Conservation (phyloP, 2,329 filamentous ascomycete species). For the Aspergillus eucalypticola region DNA sequence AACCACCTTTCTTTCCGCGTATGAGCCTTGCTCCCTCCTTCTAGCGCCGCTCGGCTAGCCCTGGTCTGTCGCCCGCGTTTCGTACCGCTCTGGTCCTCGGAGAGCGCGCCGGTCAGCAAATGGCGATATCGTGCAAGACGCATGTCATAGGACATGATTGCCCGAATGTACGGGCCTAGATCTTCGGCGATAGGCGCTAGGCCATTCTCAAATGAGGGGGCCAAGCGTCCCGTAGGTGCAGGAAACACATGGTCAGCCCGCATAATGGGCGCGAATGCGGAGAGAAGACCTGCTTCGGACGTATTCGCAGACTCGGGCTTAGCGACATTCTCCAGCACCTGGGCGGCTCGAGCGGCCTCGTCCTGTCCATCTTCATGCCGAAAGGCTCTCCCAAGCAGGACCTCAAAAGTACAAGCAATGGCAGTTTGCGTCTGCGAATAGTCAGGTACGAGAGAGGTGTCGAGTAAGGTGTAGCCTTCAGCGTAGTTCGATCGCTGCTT, state of each 20-base stretch:
- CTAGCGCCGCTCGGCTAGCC: slow-evolving; percentile 72
- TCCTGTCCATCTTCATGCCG: slow-evolving; percentile 19
- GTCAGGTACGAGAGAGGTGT: slow-evolving; percentile 52
- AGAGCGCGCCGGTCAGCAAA: slow-evolving; percentile 62
- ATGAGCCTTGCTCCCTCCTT: slow-evolving; percentile 67
- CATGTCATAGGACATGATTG: slow-evolving; percentile 76
- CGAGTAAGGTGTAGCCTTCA: slow-evolving; percentile 55
- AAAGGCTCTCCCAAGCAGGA: slow-evolving; percentile 31
- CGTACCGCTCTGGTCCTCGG: slow-evolving; percentile 53
- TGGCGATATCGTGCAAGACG: slow-evolving; percentile 68
- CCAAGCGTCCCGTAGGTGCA: slow-evolving; percentile 35
- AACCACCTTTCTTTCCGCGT: slow-evolving; percentile 76
- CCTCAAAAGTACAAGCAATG: slow-evolving; percentile 35
- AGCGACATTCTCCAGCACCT: slow-evolving; percentile 32
- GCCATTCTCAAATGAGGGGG: slow-evolving; percentile 76
- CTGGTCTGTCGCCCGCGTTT: slow-evolving; percentile 69
- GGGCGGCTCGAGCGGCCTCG: slow-evolving; percentile 29
- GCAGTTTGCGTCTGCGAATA: slow-evolving; percentile 42
- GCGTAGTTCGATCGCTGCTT: slow-evolving; percentile 58
- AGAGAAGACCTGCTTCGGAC: slow-evolving; percentile 43
- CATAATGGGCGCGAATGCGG: slow-evolving; percentile 56
- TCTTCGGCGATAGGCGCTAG: slow-evolving; percentile 68
- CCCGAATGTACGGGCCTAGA: slow-evolving; percentile 84
- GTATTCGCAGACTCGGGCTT: slow-evolving; percentile 25
- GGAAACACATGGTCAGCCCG: slow-evolving; percentile 38